These are phyloP conservation scores for Chalara sp. DNA, from an alignment of 2,329 filamentous ascomycete genomes.

Conservation along the genomic window DNA sequence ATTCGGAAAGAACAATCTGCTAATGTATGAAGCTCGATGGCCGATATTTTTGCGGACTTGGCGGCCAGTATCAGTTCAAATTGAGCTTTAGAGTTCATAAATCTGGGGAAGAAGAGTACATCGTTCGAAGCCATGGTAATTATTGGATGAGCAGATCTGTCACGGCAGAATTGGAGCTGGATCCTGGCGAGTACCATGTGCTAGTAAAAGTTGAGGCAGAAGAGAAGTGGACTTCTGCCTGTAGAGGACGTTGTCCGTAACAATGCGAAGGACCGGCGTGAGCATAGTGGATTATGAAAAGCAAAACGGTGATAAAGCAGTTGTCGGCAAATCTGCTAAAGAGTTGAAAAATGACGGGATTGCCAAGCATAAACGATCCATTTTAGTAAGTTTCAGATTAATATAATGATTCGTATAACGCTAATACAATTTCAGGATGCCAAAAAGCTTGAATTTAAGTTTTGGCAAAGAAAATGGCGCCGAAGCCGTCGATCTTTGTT, in stretches of 20 bases:
- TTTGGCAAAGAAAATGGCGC: too few relatives aligned
- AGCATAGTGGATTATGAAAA: too few relatives aligned
- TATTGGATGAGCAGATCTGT: slow-evolving; percentile 51
- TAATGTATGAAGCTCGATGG: slow-evolving; percentile 42
- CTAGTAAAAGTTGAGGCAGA: slow-evolving; percentile 47
- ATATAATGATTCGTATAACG: too few relatives aligned
- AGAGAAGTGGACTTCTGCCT: slow-evolving; percentile 33
- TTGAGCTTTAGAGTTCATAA: slow-evolving; percentile 43
- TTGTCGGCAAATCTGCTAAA: too few relatives aligned
- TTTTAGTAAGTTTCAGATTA: too few relatives aligned
- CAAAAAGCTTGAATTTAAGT: too few relatives aligned
- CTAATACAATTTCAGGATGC: too few relatives aligned
- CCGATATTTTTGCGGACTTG: slow-evolving; percentile 54
- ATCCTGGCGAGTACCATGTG: slow-evolving; percentile 49
- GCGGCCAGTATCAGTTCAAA: slow-evolving; percentile 48
- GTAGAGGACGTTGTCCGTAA: slow-evolving; percentile 38
- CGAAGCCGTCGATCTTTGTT: too few relatives aligned
- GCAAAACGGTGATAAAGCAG: too few relatives aligned
- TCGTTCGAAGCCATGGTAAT: slow-evolving; percentile 46
- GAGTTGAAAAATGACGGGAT: too few relatives aligned
- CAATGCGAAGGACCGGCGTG: slow-evolving; percentile 30
- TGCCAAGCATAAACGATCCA: too few relatives aligned
- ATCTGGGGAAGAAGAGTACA: slow-evolving; percentile 47
- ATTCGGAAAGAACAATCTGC: slow-evolving; percentile 19
- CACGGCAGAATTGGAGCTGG: slow-evolving; percentile 50